Evolutionary conservation across 1,139 yeast genomes (phyloP).

Genomic region (Meyerozyma sp.): DNA sequence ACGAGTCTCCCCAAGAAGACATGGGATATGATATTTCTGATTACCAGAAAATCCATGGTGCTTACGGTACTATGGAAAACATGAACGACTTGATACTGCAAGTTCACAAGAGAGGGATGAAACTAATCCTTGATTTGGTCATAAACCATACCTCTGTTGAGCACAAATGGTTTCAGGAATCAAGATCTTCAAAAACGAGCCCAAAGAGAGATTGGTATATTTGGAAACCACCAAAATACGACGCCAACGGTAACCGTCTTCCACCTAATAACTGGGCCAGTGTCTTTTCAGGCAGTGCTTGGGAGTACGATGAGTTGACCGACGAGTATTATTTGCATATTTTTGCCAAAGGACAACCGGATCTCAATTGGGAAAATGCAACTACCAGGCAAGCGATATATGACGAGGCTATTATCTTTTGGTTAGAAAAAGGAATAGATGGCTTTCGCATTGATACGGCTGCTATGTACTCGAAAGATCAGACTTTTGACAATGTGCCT

Average conservation of each 20-base stretch:
- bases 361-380: conserved; percentile 12
- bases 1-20: conserved; percentile 13
- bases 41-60: conserved; percentile 11
- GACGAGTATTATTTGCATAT: conserved; percentile 13
- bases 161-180: conserved; percentile 13
- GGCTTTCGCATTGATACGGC: conserved; percentile 13
- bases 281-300: conserved; percentile 11
- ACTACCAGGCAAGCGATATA: conserved; percentile 12
- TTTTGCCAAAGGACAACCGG: conserved; percentile 12
- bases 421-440: conserved; percentile 12
- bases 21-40: conserved; percentile 13
- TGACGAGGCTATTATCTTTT: conserved; percentile 10
- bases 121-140: conserved; percentile 12
- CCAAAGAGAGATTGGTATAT: conserved; percentile 14
- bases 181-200: conserved; percentile 9
- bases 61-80: conserved; percentile 12
- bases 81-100: conserved; percentile 10
- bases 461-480: conserved; percentile 12
- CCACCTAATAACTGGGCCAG: conserved; percentile 13
- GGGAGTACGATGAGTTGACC: conserved; percentile 11
- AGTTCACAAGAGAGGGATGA: conserved; percentile 11
- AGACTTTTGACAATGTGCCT: conserved; percentile 9
- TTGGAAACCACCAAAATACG: conserved; percentile 11
- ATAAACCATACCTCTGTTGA: conserved; percentile 11
- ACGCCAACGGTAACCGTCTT: conserved; percentile 10